Evolutionary conservation across 2,329 filamentous ascomycete genomes (phyloP).

Genomic region (Fusarium secorum): DNA sequence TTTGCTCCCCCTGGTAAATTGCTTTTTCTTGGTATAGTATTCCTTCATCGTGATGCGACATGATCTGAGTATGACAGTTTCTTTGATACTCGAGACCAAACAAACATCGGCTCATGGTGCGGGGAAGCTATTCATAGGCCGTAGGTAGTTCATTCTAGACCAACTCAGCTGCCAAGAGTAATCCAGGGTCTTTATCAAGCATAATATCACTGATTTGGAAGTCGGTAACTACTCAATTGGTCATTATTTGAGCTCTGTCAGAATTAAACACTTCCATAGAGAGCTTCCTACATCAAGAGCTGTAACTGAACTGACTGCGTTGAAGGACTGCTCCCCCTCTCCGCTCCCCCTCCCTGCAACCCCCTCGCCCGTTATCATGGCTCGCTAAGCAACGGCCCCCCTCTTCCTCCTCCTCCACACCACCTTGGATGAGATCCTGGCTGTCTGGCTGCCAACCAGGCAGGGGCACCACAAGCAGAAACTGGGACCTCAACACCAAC

Average conservation of each 20-base stretch:
- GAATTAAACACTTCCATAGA: conserved; percentile 15
- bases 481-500: conserved; percentile 22
- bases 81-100: not conserved
- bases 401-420: conserved; percentile 8
- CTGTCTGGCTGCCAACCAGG: conserved; percentile 11
- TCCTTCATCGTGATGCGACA: conserved; percentile 17
- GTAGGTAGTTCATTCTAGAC: not conserved
- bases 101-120: conserved; percentile 15
- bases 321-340: conserved; percentile 3
- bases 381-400: conserved; percentile 21
- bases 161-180: conserved; percentile 6
- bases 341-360: not conserved
- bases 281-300: conserved; percentile 23
- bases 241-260: conserved; percentile 12
- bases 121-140: conserved; percentile 12
- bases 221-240: not conserved
- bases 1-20: conserved; percentile 3
- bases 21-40: not conserved
- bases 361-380: conserved; percentile 27
- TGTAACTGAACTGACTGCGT: not conserved
- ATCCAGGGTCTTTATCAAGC: not conserved
- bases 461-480: not conserved
- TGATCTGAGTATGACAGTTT: conserved; percentile 34
- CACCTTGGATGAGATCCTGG: conserved; percentile 23
- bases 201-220: not conserved